Base-by-base conservation (phyloP, 306 rosid genomes). In the Quercus suber region DNA sequence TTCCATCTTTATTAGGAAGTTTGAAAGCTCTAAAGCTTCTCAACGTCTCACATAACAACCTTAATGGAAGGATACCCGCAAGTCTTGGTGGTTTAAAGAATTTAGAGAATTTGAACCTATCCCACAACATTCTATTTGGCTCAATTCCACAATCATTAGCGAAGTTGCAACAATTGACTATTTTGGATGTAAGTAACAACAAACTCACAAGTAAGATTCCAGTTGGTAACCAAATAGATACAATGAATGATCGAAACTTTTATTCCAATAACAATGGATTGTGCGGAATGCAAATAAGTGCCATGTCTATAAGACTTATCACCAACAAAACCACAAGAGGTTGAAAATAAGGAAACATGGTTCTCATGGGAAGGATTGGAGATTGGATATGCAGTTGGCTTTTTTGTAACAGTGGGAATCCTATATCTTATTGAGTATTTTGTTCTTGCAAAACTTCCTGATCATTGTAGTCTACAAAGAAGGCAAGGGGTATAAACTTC, bases 191-290 rank as follows among this genome's bases (percentile, higher is more conserved):
- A 15, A 78, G 76, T 51, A 74, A 78, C 76, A 82, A 82, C 59
- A 19, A 55, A 60, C 79, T 82, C 30, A 25, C n/a, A 0, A 80
- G 86, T 3, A 63, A 67, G 23, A 82, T 82, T 55, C 82, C 79
- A 4, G 64, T 64, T 15, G 82, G 79, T n/a, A 78, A 72, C 19
- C 85, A 77, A 49, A 77, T 77, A 76, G 78, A 73, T 61, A 77
- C 75, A 52, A 73, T 82, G 85, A 61, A 79, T 28, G 77, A 10
- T 65, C 72, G 56, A 20, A 68, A 43, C 72, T 35, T 31, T n/a
- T 82, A 72, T 64, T 76, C 85, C 75, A 82, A 73, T 75, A 82
- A 82, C 72, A 77, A 68, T 11, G 85, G 76, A 1, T 65, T 77
- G 35, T 77, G 79, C 7, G 5, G 85, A 65, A 72, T 77, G 76